A percentile compares a stretch with the other conserved stretches of the same genome.
Conservation (phyloP, 2,329 filamentous ascomycete genomes). For the Microcyclosporella mali region DNA sequence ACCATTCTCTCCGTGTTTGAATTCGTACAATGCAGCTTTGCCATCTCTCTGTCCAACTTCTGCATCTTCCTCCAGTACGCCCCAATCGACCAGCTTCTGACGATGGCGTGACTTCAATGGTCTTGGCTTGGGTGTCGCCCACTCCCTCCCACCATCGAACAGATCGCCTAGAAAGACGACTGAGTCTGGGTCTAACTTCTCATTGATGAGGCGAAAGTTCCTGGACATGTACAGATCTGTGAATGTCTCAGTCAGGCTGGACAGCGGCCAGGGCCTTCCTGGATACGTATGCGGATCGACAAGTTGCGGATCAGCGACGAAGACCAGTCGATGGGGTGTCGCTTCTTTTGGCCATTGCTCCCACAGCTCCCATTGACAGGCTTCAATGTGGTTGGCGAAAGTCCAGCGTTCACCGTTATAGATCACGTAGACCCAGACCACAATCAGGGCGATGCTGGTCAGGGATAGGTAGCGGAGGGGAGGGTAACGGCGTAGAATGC, state of each 20-base stretch:
- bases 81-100: slow-evolving; percentile 17
- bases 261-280: slow-evolving; percentile 69
- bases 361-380: slow-evolving; percentile 80
- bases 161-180: slow-evolving; percentile 88
- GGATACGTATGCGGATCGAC: slow-evolving; percentile 95
- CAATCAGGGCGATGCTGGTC: slow-evolving; percentile 14
- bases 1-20: slow-evolving; percentile 27
- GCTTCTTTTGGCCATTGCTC: slow-evolving; percentile 81
- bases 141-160: slow-evolving; percentile 93
- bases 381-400: slow-evolving; percentile 63
- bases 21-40: slow-evolving; percentile 22
- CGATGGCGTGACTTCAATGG: slow-evolving; percentile 18
- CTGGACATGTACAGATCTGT: slow-evolving; percentile 88
- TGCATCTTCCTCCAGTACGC: slow-evolving; percentile 13
- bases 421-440: slow-evolving; percentile 68
- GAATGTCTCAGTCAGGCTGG: slow-evolving; percentile 59
- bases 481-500: slow-evolving; percentile 20
- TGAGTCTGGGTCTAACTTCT: slow-evolving; percentile 72
- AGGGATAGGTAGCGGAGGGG: slow-evolving; percentile 22
- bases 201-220: slow-evolving; percentile 72
- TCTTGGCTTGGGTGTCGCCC: slow-evolving; percentile 59
- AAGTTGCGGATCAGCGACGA: slow-evolving; percentile 85
- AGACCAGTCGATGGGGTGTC: slow-evolving; percentile 73
- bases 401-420: slow-evolving; percentile 80
- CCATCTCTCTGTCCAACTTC: slow-evolving; percentile 20